Evolutionary conservation across 2,329 filamentous ascomycete species (phyloP).

Genomic region (Westerdykella aurantiaca): DNA sequence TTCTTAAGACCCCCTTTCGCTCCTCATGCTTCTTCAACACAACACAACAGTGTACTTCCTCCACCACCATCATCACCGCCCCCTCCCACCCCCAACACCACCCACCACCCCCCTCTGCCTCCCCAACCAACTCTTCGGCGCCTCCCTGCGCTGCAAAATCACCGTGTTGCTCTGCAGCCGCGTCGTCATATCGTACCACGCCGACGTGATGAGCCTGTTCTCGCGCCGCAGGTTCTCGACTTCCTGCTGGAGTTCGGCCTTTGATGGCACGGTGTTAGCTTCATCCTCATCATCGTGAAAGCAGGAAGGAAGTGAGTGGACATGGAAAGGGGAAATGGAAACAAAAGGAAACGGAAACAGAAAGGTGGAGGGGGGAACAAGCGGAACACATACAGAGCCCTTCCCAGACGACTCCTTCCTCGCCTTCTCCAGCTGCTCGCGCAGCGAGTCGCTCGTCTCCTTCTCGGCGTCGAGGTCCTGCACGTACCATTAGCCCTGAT

Average conservation of each 20-base stretch:
- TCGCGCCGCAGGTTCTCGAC: constrained; percentile 70
- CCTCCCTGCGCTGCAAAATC: constrained; percentile 68
- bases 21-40: too few species aligned
- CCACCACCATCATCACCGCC: background rate
- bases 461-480: constrained; percentile 32
- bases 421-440: constrained; percentile 28
- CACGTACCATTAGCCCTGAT: constrained; percentile 1
- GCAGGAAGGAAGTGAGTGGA: background rate
- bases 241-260: constrained; percentile 37
- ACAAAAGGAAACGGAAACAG: background rate
- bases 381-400: constrained; percentile 27
- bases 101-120: constrained; percentile 61
- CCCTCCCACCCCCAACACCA: constrained; percentile 5
- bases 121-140: constrained; percentile 75
- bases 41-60: background rate
- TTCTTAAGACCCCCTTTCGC: too few species aligned
- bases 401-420: constrained; percentile 32
- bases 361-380: background rate
- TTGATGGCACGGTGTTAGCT: constrained; percentile 1
- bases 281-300: background rate
- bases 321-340: background rate
- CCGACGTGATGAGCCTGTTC: constrained; percentile 71
- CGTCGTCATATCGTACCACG: constrained; percentile 77
- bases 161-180: constrained; percentile 79
- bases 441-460: constrained; percentile 18